A percentile compares a stretch with the other conserved stretches of the same genome.
These are phyloP conservation scores for Mortierella sp. DNA, from an alignment of 371 early-diverging fungal species.

Conservation along the genomic window DNA sequence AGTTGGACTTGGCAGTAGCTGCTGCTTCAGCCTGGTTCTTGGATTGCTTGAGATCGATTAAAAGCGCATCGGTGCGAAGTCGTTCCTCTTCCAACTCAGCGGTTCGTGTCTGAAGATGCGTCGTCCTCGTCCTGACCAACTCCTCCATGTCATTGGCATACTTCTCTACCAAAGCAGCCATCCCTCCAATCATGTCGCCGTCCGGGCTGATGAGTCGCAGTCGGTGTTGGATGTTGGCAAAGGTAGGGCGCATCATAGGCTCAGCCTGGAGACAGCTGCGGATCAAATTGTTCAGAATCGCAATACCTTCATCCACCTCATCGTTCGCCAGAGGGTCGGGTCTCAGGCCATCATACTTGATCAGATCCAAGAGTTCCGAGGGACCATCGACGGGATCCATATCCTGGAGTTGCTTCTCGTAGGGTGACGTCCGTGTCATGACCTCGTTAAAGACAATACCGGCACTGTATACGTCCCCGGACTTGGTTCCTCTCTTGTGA, in stretches of 20 bases:
- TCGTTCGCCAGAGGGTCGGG: conserved; percentile 28
- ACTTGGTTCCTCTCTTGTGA: conserved; percentile 14
- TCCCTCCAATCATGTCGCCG: conserved; percentile 62
- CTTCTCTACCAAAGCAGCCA: conserved; percentile 63
- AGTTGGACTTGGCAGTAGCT: conserved; percentile 63
- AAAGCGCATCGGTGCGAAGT: conserved; percentile 56
- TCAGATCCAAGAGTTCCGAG: conserved; percentile 20
- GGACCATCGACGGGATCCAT: conserved; percentile 14
- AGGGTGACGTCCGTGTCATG: conserved; percentile 59
- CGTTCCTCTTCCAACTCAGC: conserved; percentile 65
- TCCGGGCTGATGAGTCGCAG: conserved; percentile 61
- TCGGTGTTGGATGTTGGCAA: conserved; percentile 49
- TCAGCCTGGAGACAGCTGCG: conserved; percentile 55
- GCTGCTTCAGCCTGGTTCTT: conserved; percentile 66
- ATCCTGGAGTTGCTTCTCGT: conserved; percentile 26
- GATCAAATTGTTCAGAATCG: conserved; percentile 57
- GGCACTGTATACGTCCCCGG: conserved; percentile 44
- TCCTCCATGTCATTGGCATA: conserved; percentile 68
- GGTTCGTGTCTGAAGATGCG: conserved; percentile 63
- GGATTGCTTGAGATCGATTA: conserved; percentile 59
- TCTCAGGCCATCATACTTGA: conserved; percentile 29
- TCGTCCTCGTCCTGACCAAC: conserved; percentile 61
- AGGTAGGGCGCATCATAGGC: conserved; percentile 43
- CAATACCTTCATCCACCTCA: conserved; percentile 49
- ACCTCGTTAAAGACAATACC: conserved; percentile 66